A percentile compares a stretch with the other conserved stretches of the same genome.
Conservation (phyloP, 768 basidiomycete genomes). For the Amanita pseudoporphyria region DNA sequence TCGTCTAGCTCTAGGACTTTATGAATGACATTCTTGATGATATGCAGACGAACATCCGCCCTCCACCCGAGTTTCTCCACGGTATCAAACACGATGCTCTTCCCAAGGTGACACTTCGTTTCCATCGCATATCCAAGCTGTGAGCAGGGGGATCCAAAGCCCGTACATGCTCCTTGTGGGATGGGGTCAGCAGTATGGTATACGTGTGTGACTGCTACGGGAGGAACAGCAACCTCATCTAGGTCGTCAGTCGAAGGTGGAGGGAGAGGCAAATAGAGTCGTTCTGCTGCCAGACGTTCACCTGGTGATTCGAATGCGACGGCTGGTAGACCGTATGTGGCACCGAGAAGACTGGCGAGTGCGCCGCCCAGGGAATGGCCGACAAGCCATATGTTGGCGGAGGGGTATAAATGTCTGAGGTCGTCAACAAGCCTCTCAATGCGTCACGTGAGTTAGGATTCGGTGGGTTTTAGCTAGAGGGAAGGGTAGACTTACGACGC, state of each 20-base stretch:
- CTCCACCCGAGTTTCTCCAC: slow-evolving; percentile 74
- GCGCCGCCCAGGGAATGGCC: slow-evolving; percentile 91
- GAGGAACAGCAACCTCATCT: slow-evolving; percentile 17
- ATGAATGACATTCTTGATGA: slow-evolving; percentile 60
- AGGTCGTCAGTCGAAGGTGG: slow-evolving; percentile 36
- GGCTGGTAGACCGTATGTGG: slow-evolving; percentile 85
- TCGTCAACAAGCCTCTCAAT: slow-evolving; percentile 80
- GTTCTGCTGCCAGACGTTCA: slow-evolving; percentile 60
- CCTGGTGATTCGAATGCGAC: slow-evolving; percentile 87
- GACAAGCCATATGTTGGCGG: slow-evolving; percentile 79
- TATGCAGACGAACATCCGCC: slow-evolving; percentile 71
- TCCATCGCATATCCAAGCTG: slow-evolving; percentile 85
- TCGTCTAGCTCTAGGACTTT: slow-evolving; percentile 41
- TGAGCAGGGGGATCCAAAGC: slow-evolving; percentile 65
- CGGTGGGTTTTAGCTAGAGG: slow-evolving; percentile 1
- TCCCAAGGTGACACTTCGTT: slow-evolving; percentile 81
- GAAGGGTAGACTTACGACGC: slow-evolving; percentile 49
- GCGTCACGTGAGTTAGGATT: not conserved
- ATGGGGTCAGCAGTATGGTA: slow-evolving; percentile 94
- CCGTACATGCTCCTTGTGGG: slow-evolving; percentile 75
- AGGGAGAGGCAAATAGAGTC: slow-evolving; percentile 86
- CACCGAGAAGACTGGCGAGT: slow-evolving; percentile 78
- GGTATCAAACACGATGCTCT: slow-evolving; percentile 83
- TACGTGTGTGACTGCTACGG: slow-evolving; percentile 56
- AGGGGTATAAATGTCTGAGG: slow-evolving; percentile 73